phyloP scores from a whole-genome alignment of 805 yeast genomes.

The Candida tibetensis region DNA sequence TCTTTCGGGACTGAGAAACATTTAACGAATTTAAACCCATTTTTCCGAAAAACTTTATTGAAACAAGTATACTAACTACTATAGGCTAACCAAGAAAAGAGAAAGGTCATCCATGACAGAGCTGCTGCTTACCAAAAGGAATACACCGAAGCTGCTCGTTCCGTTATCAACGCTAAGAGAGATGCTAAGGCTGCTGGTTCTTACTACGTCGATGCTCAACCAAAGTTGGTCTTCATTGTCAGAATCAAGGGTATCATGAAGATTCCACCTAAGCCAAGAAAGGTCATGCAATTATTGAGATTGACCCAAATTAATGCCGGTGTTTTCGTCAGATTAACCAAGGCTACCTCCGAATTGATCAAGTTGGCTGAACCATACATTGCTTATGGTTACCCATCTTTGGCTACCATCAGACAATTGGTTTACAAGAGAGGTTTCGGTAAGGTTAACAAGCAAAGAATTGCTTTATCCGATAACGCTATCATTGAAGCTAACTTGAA shows the following conservation, averaged over 20 bases:
- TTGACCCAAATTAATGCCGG: conserved; percentile 92
- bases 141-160: conserved; percentile 90
- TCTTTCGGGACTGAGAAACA: conserved; percentile 76
- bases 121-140: conserved; percentile 96
- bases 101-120: conserved; percentile 83
- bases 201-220: conserved; percentile 93
- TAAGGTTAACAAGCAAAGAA: conserved; percentile 95
- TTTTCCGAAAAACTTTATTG: neutral
- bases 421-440: conserved; percentile 98
- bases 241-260: conserved; percentile 99
- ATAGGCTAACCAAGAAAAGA: conserved; percentile 45
- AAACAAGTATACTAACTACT: conserved; percentile 32
- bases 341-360: conserved; percentile 90
- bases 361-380: conserved; percentile 94
- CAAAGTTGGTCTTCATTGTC: conserved; percentile 90
- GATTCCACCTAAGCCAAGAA: conserved; percentile 99
- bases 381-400: conserved; percentile 96
- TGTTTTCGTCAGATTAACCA: conserved; percentile 92
- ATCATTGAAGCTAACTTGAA: conserved; percentile 86
- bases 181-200: conserved; percentile 92
- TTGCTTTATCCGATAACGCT: conserved; percentile 82
- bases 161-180: conserved; percentile 82
- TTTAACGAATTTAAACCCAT: neutral
- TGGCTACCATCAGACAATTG: conserved; percentile 87
- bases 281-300: conserved; percentile 92